Evolutionary conservation across 768 basidiomycete species (phyloP).

Genomic region (Hypholoma fasciculare): DNA sequence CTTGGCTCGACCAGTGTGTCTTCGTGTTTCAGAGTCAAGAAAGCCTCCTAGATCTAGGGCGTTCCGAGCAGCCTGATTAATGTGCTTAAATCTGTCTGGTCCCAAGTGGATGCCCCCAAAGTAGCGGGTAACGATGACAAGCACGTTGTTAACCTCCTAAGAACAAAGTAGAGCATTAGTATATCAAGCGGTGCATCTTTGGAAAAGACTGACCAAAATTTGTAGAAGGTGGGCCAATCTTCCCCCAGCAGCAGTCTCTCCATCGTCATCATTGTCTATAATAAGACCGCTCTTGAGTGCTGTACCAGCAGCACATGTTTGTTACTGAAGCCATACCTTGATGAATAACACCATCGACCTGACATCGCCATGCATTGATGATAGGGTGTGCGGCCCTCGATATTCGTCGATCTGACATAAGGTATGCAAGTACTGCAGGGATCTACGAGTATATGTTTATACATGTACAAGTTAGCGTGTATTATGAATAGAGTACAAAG

Average conservation of each 20-base stretch:
- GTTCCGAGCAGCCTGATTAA: conserved; percentile 93
- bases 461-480: neutral
- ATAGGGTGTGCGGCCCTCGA: conserved; percentile 76
- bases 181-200: neutral
- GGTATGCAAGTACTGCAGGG: conserved; percentile 59
- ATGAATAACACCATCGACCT: conserved; percentile 63
- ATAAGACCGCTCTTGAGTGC: neutral
- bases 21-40: conserved; percentile 51
- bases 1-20: conserved; percentile 25
- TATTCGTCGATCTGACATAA: conserved; percentile 73
- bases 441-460: conserved; percentile 45
- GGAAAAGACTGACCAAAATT: conserved; percentile 59
- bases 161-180: neutral
- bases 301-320: neutral
- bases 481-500: neutral
- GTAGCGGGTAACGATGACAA: conserved; percentile 92
- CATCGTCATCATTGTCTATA: conserved; percentile 92
- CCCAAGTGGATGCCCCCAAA: conserved; percentile 93
- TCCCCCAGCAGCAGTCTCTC: conserved; percentile 91
- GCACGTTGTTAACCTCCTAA: conserved; percentile 79
- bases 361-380: conserved; percentile 84
- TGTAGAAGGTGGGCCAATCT: conserved; percentile 89
- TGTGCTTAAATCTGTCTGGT: conserved; percentile 88
- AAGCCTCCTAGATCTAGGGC: conserved; percentile 90
- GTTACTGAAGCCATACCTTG: conserved; percentile 53